These are phyloP conservation scores for Fraxinus anomala DNA, from an alignment of 257 asterid species.

Conservation along the genomic window DNA sequence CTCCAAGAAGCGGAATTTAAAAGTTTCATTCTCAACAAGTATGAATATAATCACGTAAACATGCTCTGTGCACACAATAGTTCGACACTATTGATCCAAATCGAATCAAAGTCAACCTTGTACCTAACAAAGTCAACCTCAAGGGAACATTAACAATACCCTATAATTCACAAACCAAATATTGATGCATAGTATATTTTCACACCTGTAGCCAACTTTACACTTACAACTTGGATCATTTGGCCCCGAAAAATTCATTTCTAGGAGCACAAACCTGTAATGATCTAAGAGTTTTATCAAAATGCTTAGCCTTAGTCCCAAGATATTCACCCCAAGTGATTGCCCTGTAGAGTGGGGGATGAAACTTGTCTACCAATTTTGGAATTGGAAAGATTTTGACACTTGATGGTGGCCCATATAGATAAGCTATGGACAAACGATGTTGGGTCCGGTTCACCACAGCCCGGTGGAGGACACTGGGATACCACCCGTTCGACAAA, in stretches of 20 bases:
- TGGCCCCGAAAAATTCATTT: conserved; percentile 41
- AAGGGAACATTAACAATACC: not conserved
- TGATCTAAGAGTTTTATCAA: conserved; percentile 72
- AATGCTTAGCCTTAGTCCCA: conserved; percentile 71
- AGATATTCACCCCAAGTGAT: conserved; percentile 87
- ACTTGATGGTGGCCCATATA: conserved; percentile 71
- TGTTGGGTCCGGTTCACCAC: conserved; percentile 68
- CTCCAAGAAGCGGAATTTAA: too few species aligned
- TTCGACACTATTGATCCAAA: not conserved
- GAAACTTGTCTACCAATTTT: conserved; percentile 51
- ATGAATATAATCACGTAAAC: too few species aligned
- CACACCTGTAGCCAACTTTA: conserved; percentile 41
- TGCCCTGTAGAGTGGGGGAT: conserved; percentile 64
- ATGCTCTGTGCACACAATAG: too few species aligned
- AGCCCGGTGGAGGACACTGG: conserved; percentile 86
- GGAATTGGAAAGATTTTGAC: conserved; percentile 59
- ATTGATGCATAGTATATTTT: not conserved
- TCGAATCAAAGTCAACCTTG: not conserved
- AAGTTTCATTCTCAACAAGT: too few species aligned
- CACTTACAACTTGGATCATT: conserved; percentile 47
- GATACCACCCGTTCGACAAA: conserved; percentile 71
- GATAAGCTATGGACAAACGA: conserved; percentile 70
- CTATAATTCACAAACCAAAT: not conserved
- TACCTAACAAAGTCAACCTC: not conserved
- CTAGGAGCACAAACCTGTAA: conserved; percentile 54